Evolutionary conservation across 75 land plant genomes (phyloP), one percentile per base, ranked within the genome.

Genomic region (Cunninghamia lanceolata): DNA sequence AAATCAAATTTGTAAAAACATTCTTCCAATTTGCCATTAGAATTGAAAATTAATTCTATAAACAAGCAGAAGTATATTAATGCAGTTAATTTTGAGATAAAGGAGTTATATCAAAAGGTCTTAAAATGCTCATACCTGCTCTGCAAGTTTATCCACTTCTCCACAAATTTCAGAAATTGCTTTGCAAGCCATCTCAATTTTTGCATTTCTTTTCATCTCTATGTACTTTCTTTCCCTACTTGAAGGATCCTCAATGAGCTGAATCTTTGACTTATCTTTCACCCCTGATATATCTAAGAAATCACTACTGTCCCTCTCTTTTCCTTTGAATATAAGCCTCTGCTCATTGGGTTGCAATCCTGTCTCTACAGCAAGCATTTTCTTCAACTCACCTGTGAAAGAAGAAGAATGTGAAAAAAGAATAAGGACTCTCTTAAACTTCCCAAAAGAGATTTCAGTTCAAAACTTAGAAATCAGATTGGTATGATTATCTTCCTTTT

Each of bases 321-420:
- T 95, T 16, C 96, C 97, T 87, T 89, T 86, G 91, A 88, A 96
- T n/a, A 91, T 84, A 39, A 96, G 70, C 87, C 91, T 91, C 89
- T 95, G 97, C 52, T 94, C 97, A 28, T 63, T 87, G 1, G 94
- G 92, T 79, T 94, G 86, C 87, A 96, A 87, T 19, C 96, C 94
- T 35, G 97, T 94, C 85, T 91, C 92, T 50, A 83, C 88, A 43
- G 86, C 84, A 68, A 96, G 88, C 75, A 92, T 63, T 90, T 94
- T 96, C 93, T 96, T 96, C 92, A 96, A 77, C 39, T 96, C 99
- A 66, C 97, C 98, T 95, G 87, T 75, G 54, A 39, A 63, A 59
- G 11, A 17, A 87, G n/a, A 46, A 75, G 3, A 82, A 87, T n/a
- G 32, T n/a, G 42, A 4, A 2, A 71, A 30, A 82, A 38, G 63